Evolutionary conservation across 1,139 yeast genomes (phyloP).

Genomic region (Zygoascus meyerae): DNA sequence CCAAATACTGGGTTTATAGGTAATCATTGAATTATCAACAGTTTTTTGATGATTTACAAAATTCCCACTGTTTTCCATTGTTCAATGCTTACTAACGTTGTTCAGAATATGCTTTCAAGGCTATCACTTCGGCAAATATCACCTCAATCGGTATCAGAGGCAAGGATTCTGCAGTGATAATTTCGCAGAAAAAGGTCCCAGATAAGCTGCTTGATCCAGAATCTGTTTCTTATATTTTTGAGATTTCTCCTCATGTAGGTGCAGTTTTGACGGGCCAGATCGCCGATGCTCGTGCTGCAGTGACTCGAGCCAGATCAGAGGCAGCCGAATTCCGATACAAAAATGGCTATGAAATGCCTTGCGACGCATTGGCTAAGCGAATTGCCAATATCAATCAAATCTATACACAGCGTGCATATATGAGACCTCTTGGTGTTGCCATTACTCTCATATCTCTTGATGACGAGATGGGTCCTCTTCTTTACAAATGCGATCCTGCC

Average conservation of each 20-base stretch:
- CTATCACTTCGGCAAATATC: conserved; percentile 86
- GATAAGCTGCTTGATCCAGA: conserved; percentile 84
- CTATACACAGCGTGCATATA: conserved; percentile 97
- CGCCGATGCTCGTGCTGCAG: conserved; percentile 92
- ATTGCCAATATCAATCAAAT: conserved; percentile 94
- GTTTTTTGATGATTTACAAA: too few species aligned
- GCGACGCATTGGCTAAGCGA: conserved; percentile 86
- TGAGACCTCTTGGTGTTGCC: conserved; percentile 96
- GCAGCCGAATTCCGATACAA: conserved; percentile 93
- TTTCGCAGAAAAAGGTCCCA: conserved; percentile 93
- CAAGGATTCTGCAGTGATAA: conserved; percentile 79
- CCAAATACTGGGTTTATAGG: too few species aligned
- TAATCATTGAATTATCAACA: too few species aligned
- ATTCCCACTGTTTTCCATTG: too few species aligned
- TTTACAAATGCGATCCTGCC: conserved; percentile 94
- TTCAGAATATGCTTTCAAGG: conserved; percentile 85
- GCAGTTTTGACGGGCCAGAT: conserved; percentile 93
- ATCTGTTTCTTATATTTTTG: conserved; percentile 80
- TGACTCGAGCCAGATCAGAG: conserved; percentile 83
- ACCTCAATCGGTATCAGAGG: conserved; percentile 87
- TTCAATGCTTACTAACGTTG: not conserved
- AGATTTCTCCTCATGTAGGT: conserved; percentile 76
- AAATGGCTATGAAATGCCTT: conserved; percentile 96
- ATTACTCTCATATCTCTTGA: conserved; percentile 84
- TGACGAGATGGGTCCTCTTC: conserved; percentile 83